These are phyloP conservation scores for Sporothrix pallida DNA, from an alignment of 2,329 filamentous ascomycete genomes.

Conservation along the genomic window DNA sequence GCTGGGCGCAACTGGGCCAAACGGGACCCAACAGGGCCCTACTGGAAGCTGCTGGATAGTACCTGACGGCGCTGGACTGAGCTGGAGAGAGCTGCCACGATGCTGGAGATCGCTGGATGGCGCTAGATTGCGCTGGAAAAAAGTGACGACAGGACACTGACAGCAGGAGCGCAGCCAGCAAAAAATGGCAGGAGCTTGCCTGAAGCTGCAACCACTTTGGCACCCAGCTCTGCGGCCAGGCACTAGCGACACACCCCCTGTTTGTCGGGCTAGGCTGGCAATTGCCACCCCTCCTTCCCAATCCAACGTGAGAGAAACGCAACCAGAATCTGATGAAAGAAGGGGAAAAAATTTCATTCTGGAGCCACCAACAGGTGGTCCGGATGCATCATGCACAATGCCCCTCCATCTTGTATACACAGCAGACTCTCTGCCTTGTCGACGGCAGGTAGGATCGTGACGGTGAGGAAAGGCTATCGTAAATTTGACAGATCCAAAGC, in stretches of 20 bases:
- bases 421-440: not conserved
- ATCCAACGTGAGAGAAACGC: not conserved
- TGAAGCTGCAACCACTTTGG: constrained; percentile 24
- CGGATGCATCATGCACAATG: not conserved
- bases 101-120: not conserved
- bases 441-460: not conserved
- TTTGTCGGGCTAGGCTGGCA: not conserved
- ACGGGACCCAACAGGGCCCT: not conserved
- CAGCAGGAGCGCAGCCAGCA: not conserved
- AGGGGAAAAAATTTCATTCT: not conserved
- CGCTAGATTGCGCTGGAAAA: not conserved
- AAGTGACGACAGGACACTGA: not conserved
- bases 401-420: not conserved
- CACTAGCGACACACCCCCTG: not conserved
- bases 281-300: constrained; percentile 22
- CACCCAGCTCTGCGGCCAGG: not conserved
- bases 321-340: not conserved
- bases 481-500: not conserved
- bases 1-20: not conserved
- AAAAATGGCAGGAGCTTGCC: not conserved
- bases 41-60: constrained; percentile 26
- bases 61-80: constrained; percentile 17
- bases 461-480: too few relatives aligned
- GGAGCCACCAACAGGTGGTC: constrained; percentile 5
- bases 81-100: not conserved